Evolutionary conservation across 2,329 filamentous ascomycete species (phyloP), one percentile per base, ranked within the genome.

Genomic region (Rhynchosporium agropyri): DNA sequence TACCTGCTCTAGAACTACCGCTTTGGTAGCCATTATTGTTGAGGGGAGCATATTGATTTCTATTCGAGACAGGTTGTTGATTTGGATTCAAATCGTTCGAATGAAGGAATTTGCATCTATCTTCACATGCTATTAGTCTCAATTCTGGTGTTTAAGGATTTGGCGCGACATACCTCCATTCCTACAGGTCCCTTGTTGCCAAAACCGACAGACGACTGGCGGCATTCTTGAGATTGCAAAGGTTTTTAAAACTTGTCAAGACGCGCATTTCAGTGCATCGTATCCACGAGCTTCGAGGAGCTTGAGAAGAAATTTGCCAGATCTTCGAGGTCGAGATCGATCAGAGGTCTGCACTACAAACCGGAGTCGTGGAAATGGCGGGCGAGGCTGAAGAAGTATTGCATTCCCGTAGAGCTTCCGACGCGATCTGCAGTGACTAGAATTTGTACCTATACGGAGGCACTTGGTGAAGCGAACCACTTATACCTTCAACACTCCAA

Each of bases 101-200:
- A 76, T 89, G 86, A 61, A 87, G 84, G 72, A 80, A 81, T 67
- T 78, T 83, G 76, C 86, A 89, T 57, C 74, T 77, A 64, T 84
- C 86, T 88, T 65, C 20, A 55, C 13, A 10, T n/a, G 57, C 10
- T 54, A 38, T 67, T 12, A 69, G 62, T 48, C 61, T 58, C 26
- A 65, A 58, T 46, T 61, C 50, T 12, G 13, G 26, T 15, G 46
- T 46, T 20, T 31, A 29, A 33, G 15, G 31, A 4, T 42, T 46
- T 12, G 9, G 26, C 10, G 29, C 2, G 42, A 33, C 61, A 40
- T 65, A 74, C 73, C 66, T 68, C 72, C 73, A 63, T 66, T 86
- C 71, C 78, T 84, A 79, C 89, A 92, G 66, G 79, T 80, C 49
- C 87, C 87, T 73, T 87, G 81, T 73, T 83, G 81, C 71, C 81